Conservation (phyloP, 441 rosid species). For the Syzygium syzygioides region DNA sequence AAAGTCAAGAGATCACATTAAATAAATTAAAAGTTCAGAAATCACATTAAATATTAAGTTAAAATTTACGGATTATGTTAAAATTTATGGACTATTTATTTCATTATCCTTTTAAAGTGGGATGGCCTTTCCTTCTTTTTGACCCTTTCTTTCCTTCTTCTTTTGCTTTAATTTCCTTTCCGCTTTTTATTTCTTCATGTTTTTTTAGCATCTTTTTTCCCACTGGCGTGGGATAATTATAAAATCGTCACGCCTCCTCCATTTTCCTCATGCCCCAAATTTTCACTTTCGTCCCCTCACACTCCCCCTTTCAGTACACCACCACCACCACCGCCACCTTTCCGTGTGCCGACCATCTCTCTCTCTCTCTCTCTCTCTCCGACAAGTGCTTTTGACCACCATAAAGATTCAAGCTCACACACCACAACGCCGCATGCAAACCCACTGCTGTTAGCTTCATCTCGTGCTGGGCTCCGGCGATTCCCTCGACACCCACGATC, state of each 20-base stretch:
- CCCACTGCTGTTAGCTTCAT: not conserved
- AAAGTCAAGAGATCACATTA: no score
- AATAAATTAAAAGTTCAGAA: no score
- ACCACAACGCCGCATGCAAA: constrained; percentile 17
- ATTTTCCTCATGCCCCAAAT: not conserved
- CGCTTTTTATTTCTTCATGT: no score
- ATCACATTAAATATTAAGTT: no score
- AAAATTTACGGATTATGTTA: no score
- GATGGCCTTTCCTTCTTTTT: not conserved
- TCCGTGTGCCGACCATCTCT: not conserved
- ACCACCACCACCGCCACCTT: not conserved
- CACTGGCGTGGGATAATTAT: not conserved
- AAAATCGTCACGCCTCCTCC: not conserved
- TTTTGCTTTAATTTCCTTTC: not conserved
- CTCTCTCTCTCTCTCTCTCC: not conserved
- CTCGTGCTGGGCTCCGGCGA: not conserved
- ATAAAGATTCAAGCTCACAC: not conserved
- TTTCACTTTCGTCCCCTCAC: not conserved
- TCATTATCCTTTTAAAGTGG: not conserved
- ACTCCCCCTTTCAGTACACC: not conserved
- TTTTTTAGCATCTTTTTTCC: no score
- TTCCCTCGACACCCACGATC: not conserved
- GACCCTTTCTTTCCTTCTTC: not conserved
- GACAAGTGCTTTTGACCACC: not conserved
- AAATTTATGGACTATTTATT: rapidly evolving